Percentiles rank a stretch among this genome's conserved stretches.
Evolutionary conservation across 1,139 yeast genomes (phyloP).

Genomic region (Lizanozyma gosingica): DNA sequence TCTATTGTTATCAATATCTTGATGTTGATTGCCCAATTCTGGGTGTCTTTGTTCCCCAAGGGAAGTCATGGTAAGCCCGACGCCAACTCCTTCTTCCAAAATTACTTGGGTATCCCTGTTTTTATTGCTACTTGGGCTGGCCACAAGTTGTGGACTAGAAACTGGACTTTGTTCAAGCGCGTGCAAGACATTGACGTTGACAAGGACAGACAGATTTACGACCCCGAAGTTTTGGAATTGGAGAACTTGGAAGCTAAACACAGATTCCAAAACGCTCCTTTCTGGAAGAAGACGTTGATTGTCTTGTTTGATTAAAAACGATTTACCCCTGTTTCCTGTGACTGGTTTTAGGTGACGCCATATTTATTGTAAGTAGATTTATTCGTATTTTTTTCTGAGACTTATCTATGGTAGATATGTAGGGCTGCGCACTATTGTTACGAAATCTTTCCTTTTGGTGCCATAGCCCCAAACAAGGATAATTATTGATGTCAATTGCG

Average conservation of each 20-base stretch:
- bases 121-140: conserved; percentile 45
- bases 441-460: no score
- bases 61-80: conserved; percentile 38
- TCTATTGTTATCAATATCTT: conserved; percentile 27
- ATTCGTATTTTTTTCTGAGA: no score
- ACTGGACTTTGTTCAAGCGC: conserved; percentile 39
- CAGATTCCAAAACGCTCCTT: conserved; percentile 13
- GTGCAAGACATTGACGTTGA: conserved; percentile 54
- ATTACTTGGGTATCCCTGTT: conserved; percentile 57
- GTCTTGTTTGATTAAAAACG: conserved; percentile 10
- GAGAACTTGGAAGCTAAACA: conserved; percentile 16
- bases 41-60: conserved; percentile 67
- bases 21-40: conserved; percentile 39
- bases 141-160: conserved; percentile 49
- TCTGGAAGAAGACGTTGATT: conserved; percentile 14
- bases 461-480: no score
- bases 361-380: no score
- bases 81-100: conserved; percentile 50
- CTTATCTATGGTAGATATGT: no score
- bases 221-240: conserved; percentile 17
- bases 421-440: no score
- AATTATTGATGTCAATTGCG: no score
- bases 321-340: no score
- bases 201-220: conserved; percentile 46
- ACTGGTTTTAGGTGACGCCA: no score